phyloP scores from a whole-genome alignment of 495 filamentous ascomycete genomes.

The Penicillium chermesinum region DNA sequence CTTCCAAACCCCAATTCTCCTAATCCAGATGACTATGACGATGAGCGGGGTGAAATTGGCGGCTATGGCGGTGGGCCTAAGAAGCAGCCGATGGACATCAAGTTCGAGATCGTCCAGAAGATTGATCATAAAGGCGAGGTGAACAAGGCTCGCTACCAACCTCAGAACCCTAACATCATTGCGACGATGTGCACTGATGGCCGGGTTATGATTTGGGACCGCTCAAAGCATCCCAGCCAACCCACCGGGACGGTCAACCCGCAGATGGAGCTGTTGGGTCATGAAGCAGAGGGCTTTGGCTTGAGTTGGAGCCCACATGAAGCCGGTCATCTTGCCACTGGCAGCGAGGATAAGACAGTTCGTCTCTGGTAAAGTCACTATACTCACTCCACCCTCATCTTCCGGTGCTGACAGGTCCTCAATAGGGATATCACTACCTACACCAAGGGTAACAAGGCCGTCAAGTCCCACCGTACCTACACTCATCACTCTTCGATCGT shows the following conservation, averaged over 20 bases:
- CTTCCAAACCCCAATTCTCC: slow-evolving; percentile 74
- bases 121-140: slow-evolving; percentile 96
- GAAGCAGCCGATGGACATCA: slow-evolving; percentile 63
- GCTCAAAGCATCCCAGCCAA: slow-evolving; percentile 80
- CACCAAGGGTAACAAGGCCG: slow-evolving; percentile 60
- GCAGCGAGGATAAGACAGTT: slow-evolving; percentile 86
- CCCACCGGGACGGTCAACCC: slow-evolving; percentile 68
- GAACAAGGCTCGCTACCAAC: slow-evolving; percentile 97
- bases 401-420: background rate
- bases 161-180: slow-evolving; percentile 95
- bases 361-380: slow-evolving; percentile 69
- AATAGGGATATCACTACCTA: slow-evolving; percentile 72
- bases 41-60: slow-evolving; percentile 86
- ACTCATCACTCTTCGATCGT: slow-evolving; percentile 87
- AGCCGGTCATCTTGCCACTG: slow-evolving; percentile 78
- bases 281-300: slow-evolving; percentile 89
- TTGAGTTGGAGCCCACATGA: slow-evolving; percentile 86
- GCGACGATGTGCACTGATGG: slow-evolving; percentile 89
- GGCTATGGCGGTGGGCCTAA: slow-evolving; percentile 71
- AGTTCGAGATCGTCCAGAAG: slow-evolving; percentile 86
- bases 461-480: slow-evolving; percentile 68
- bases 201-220: slow-evolving; percentile 86
- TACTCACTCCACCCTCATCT: slow-evolving; percentile 8
- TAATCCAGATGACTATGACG: slow-evolving; percentile 79
- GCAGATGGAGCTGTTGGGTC: slow-evolving; percentile 80